Evolutionary conservation across 352 stramenopile species (phyloP).

Genomic region (Globisporangium apiculatum): DNA sequence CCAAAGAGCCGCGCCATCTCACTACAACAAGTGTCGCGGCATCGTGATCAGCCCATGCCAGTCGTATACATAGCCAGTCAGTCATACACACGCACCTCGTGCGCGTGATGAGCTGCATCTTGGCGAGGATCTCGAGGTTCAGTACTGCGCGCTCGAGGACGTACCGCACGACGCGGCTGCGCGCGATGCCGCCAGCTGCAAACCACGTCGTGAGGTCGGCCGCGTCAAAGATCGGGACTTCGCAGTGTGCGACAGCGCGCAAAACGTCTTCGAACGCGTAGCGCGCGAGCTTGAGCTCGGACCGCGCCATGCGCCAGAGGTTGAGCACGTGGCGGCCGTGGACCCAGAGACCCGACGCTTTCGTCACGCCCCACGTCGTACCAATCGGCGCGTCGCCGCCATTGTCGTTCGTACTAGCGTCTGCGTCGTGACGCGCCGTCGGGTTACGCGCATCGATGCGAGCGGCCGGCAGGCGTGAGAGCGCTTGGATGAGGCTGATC

Average conservation of each 20-base stretch:
- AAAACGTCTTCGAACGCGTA: conserved; percentile 83
- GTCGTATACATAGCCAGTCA: too few species aligned
- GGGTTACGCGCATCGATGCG: conserved; percentile 53
- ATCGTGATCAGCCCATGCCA: too few species aligned
- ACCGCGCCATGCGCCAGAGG: conserved; percentile 86
- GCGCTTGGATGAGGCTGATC: conserved; percentile 66
- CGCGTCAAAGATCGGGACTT: conserved; percentile 51
- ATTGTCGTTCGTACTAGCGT: conserved; percentile 12
- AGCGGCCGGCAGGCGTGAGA: conserved; percentile 48
- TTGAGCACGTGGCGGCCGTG: conserved; percentile 89
- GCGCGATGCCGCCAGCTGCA: conserved; percentile 19
- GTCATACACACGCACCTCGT: conserved; percentile 34
- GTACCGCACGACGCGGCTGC: conserved; percentile 58
- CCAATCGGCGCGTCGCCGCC: conserved; percentile 38
- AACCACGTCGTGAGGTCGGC: conserved; percentile 63
- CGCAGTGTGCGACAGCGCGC: conserved; percentile 50
- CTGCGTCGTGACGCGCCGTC: conserved; percentile 11
- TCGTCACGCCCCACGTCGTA: conserved; percentile 72
- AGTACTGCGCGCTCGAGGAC: conserved; percentile 32
- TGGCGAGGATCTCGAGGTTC: conserved; percentile 71
- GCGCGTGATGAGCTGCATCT: conserved; percentile 81
- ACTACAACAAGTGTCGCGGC: conserved; percentile 15
- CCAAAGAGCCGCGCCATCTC: conserved; percentile 92
- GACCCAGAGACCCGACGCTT: conserved; percentile 85
- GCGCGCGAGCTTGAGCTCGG: conserved; percentile 79